Evolutionary conservation across 1,139 yeast genomes (phyloP), one percentile per base, ranked within the genome.

Genomic region (Debaryomyces subglobosus): DNA sequence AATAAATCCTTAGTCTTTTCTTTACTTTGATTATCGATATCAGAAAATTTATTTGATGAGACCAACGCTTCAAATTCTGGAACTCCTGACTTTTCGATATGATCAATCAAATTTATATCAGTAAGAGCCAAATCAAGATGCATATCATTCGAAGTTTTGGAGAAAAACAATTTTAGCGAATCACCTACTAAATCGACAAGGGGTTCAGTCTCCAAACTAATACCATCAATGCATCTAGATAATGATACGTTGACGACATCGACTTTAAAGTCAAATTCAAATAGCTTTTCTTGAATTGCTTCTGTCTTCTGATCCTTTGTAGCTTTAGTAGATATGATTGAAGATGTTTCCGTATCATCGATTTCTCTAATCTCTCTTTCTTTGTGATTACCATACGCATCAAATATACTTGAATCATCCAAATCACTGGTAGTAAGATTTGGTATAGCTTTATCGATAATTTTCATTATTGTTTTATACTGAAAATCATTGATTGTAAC

Each of bases 401-500:
- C 61, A 52, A 73, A 74, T 1, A 69, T 55, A 52, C 74, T 68
- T 2, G 67, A 56, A 5, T 62, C 69, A 30, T 71, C 78, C 1
- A 49, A 39, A 4, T 69, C 77, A 0, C 53, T 43, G 21, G 51
- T 57, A 10, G 74, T 81, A 50, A 84, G 71, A 43, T 78, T 71
- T 1, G 97, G 97, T 15, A 92, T 75, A 25, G 88, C 82, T 20
- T 74, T 78, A 50, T 87, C 88, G 43, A 91, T 70, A 42, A 94
- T 72, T 49, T 85, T 82, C 92, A 94, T 85, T 60, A 94, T 73
- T 0, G 92, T 82, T 62, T 90, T 89, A 68, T 95, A 95, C 61
- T 95, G 97, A 57, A 85, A 86, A 63, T 95, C 99, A 56, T 90
- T 89, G 61, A 94, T 68, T 24, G 88, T 79, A 7, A 95, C 82